A percentile compares a stretch with the other conserved stretches of the same genome.
phyloP scores from a whole-genome alignment of 495 filamentous ascomycete genomes.

The Aspergillus bridgeri region DNA sequence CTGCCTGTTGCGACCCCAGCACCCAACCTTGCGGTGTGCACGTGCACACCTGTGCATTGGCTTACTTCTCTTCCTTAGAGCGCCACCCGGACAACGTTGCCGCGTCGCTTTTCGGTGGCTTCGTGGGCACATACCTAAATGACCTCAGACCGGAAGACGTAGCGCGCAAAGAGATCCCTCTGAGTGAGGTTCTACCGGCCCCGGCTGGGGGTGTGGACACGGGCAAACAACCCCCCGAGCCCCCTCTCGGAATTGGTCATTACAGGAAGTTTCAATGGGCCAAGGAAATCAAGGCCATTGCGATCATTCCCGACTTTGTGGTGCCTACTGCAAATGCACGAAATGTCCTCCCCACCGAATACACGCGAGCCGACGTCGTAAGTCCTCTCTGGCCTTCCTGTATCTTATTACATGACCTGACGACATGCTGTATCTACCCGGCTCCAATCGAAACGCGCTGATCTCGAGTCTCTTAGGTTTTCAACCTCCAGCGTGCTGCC shows the following conservation, averaged over 20 bases:
- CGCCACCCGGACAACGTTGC: constrained; percentile 97
- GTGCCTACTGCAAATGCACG: constrained; percentile 86
- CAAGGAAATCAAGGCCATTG: constrained; percentile 87
- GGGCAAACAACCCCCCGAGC: constrained; percentile 74
- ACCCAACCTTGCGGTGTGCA: not conserved
- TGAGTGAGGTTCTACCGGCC: constrained; percentile 85
- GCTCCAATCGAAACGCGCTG: not conserved
- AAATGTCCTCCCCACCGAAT: constrained; percentile 71
- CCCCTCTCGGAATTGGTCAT: constrained; percentile 87
- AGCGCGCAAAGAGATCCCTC: constrained; percentile 85
- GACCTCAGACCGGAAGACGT: constrained; percentile 83
- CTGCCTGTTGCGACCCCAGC: constrained; percentile 3
- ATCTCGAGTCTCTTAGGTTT: constrained; percentile 53
- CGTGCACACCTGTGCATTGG: not conserved
- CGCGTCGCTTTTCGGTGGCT: constrained; percentile 92
- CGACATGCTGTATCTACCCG: no score
- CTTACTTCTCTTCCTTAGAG: constrained; percentile 46
- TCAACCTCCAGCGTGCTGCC: constrained; percentile 90
- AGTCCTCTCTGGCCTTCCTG: constrained; percentile 20
- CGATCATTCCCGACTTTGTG: constrained; percentile 92
- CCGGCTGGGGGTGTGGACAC: constrained; percentile 87
- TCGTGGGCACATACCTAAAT: constrained; percentile 92
- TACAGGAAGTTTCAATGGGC: constrained; percentile 91
- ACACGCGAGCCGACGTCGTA: constrained; percentile 75
- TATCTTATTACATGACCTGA: no score